Percentiles rank a stretch among this genome's conserved stretches.
Conservation (phyloP, 768 basidiomycete species). For the Boletus coccyginus region DNA sequence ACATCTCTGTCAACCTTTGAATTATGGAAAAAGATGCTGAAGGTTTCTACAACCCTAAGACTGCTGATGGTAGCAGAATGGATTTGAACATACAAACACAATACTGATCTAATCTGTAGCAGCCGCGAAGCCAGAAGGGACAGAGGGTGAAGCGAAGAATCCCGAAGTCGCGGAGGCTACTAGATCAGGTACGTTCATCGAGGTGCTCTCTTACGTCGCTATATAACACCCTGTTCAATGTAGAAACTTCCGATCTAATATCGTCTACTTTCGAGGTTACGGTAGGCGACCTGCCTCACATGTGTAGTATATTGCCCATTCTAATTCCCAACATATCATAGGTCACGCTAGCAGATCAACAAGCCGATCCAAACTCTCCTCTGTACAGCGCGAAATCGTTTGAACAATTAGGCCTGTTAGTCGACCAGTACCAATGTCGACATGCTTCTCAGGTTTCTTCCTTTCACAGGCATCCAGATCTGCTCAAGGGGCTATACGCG, state of each 20-base stretch:
- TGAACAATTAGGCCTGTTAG: constrained; percentile 92
- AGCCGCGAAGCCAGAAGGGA: constrained; percentile 23
- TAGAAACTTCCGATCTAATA: constrained; percentile 57
- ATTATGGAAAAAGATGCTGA: constrained; percentile 74
- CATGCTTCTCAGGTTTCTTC: constrained; percentile 2
- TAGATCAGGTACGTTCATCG: constrained; percentile 21
- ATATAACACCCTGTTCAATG: neutral
- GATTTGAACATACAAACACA: neutral
- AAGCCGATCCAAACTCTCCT: constrained; percentile 94
- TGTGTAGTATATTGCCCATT: neutral
- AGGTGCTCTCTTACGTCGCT: neutral
- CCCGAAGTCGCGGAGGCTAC: constrained; percentile 17
- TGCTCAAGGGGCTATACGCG: constrained; percentile 91
- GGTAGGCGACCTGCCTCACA: constrained; percentile 40
- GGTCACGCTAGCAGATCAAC: constrained; percentile 97
- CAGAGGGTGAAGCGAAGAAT: constrained; percentile 26
- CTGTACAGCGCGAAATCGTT: constrained; percentile 91
- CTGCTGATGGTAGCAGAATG: constrained; percentile 37
- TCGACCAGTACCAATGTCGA: constrained; percentile 12
- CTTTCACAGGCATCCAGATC: constrained; percentile 66
- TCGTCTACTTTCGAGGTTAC: constrained; percentile 81
- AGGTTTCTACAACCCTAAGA: constrained; percentile 66
- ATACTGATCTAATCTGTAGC: constrained; percentile 13
- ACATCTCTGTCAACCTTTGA: constrained; percentile 11
- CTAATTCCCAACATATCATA: constrained; percentile 28